phyloP scores from a whole-genome alignment of 1,139 yeast species.

The Debaryomyces coudertii region DNA sequence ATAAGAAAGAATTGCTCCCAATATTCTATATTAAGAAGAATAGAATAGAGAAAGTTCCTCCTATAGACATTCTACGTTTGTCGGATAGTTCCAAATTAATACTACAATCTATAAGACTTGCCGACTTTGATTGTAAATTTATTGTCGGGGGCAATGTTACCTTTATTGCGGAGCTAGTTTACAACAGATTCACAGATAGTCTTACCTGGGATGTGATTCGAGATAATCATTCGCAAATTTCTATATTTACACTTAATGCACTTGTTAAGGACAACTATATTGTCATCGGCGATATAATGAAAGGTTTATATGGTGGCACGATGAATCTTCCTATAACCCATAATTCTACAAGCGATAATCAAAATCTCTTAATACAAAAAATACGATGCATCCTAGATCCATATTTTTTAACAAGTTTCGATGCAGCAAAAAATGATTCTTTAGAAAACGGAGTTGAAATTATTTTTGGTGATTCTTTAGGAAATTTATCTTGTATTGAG shows the following conservation, averaged over 20 bases:
- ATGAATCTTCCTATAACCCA: neutral
- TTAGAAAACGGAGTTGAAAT: slow-evolving; percentile 9
- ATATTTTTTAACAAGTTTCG: slow-evolving; percentile 21
- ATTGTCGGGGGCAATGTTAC: slow-evolving; percentile 21
- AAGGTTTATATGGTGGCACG: slow-evolving; percentile 20
- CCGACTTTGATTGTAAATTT: slow-evolving; percentile 14
- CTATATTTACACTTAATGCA: slow-evolving; percentile 18
- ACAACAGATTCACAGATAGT: slow-evolving; percentile 1
- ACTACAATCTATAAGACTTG: slow-evolving; percentile 15
- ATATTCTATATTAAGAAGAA: slow-evolving; percentile 17
- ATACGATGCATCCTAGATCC: slow-evolving; percentile 15
- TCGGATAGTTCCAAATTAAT: slow-evolving; percentile 15
- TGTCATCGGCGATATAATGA: slow-evolving; percentile 25
- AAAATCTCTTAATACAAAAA: slow-evolving; percentile 5
- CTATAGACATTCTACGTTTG: slow-evolving; percentile 17
- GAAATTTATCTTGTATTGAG: slow-evolving; percentile 27
- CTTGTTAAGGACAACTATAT: slow-evolving; percentile 12
- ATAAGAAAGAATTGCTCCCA: slow-evolving; percentile 15
- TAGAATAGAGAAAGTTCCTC: slow-evolving; percentile 15
- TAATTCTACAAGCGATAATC: neutral
- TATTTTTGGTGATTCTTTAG: slow-evolving; percentile 35
- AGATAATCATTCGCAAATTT: slow-evolving; percentile 14
- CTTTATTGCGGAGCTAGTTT: slow-evolving; percentile 14
- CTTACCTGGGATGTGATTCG: slow-evolving; percentile 19
- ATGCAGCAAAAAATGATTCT: slow-evolving; percentile 6